These are phyloP conservation scores for Penicillium sp. DNA, from an alignment of 2,329 filamentous ascomycete genomes.

Conservation along the genomic window DNA sequence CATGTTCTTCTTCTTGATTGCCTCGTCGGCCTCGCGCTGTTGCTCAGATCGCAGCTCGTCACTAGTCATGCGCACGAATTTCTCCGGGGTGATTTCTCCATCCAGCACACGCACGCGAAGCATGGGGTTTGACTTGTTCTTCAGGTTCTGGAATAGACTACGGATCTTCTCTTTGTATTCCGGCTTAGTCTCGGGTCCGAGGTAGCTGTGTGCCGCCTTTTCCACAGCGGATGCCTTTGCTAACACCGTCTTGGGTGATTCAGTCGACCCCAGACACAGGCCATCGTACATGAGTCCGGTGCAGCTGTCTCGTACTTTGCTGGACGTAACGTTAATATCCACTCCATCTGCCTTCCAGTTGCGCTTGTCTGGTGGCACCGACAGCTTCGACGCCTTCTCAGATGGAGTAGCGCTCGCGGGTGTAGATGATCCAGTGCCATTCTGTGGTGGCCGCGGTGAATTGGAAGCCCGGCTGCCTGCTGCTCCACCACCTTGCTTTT, in stretches of 20 bases:
- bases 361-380: slow-evolving; percentile 69
- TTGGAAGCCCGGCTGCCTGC: slow-evolving; percentile 41
- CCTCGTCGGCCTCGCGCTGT: slow-evolving; percentile 71
- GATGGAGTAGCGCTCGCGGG: slow-evolving; percentile 49
- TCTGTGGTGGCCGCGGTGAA: slow-evolving; percentile 47
- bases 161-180: slow-evolving; percentile 87
- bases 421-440: slow-evolving; percentile 51
- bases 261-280: slow-evolving; percentile 67
- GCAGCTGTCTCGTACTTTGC: slow-evolving; percentile 74
- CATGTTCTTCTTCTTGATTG: slow-evolving; percentile 89
- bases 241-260: slow-evolving; percentile 65
- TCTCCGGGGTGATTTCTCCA: slow-evolving; percentile 68
- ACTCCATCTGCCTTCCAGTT: slow-evolving; percentile 80
- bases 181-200: slow-evolving; percentile 66
- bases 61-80: slow-evolving; percentile 82
- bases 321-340: slow-evolving; percentile 72
- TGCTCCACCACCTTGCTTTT: slow-evolving; percentile 44
- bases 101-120: slow-evolving; percentile 74
- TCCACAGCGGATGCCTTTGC: slow-evolving; percentile 69
- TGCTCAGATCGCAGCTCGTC: slow-evolving; percentile 89
- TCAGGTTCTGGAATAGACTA: slow-evolving; percentile 90
- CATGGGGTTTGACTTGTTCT: slow-evolving; percentile 81
- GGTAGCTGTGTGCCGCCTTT: slow-evolving; percentile 67
- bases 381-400: slow-evolving; percentile 53
- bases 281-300: slow-evolving; percentile 94